phyloP scores from a whole-genome alignment of 306 rosid species.

The Calophaca sinica region DNA sequence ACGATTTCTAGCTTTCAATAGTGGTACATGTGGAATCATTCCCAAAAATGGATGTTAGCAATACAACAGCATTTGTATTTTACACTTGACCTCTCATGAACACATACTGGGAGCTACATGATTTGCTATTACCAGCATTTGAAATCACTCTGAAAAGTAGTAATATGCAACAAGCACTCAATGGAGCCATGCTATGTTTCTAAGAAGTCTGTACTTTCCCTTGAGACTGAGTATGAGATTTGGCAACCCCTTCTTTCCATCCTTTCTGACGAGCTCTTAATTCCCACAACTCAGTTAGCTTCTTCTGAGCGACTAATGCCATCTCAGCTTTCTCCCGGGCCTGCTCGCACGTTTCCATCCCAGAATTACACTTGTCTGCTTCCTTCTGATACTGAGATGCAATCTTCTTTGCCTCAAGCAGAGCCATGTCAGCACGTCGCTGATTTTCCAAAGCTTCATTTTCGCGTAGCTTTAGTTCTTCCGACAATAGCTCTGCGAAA shows the following conservation, averaged over 20 bases:
- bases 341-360: slow-evolving; percentile 98
- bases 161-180: slow-evolving; percentile 45
- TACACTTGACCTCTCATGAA: slow-evolving; percentile 52
- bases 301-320: slow-evolving; percentile 70
- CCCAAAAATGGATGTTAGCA: slow-evolving; percentile 46
- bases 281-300: slow-evolving; percentile 85
- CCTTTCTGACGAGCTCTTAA: slow-evolving; percentile 94
- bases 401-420: slow-evolving; percentile 94
- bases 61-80: slow-evolving; percentile 45
- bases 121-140: slow-evolving; percentile 39
- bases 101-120: slow-evolving; percentile 33
- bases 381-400: slow-evolving; percentile 97
- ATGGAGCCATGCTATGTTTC: slow-evolving; percentile 32
- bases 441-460: slow-evolving; percentile 74
- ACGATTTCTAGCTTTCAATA: slow-evolving; percentile 33
- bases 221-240: slow-evolving; percentile 61
- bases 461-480: slow-evolving; percentile 90
- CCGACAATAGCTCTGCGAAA: slow-evolving; percentile 83
- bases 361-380: slow-evolving; percentile 98
- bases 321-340: slow-evolving; percentile 94
- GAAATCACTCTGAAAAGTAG: slow-evolving; percentile 40
- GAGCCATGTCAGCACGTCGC: slow-evolving; percentile 85
- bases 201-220: slow-evolving; percentile 73
- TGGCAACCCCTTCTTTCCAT: slow-evolving; percentile 87
- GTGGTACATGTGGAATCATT: slow-evolving; percentile 44